phyloP scores from a whole-genome alignment of 2,329 filamentous ascomycete genomes.

The Neodidymelliopsis sp. region DNA sequence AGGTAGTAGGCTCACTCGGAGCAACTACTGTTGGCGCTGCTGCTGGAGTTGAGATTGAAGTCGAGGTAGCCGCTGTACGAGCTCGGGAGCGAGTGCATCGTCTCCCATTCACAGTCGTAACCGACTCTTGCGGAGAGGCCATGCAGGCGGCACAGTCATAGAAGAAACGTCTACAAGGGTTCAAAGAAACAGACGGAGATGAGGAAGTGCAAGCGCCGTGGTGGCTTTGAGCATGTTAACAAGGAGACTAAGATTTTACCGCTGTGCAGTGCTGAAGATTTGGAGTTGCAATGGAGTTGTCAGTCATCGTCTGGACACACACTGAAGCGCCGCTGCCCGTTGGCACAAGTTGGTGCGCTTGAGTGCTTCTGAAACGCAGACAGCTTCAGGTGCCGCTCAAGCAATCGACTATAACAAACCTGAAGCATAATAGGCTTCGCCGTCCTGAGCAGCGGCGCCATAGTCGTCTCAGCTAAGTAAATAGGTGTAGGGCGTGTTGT shows the following conservation, averaged over 20 bases:
- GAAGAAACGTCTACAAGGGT: conserved; percentile 39
- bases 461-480: conserved; percentile 38
- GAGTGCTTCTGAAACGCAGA: conserved; percentile 45
- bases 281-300: conserved; percentile 33
- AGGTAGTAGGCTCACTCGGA: conserved; percentile 29
- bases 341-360: conserved; percentile 45
- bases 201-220: conserved; percentile 40
- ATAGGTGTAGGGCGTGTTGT: neutral
- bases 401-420: conserved; percentile 45
- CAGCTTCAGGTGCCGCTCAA: conserved; percentile 47
- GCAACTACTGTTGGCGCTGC: conserved; percentile 25
- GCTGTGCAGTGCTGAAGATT: conserved; percentile 31
- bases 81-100: conserved; percentile 50
- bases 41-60: conserved; percentile 20
- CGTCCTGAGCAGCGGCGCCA: conserved; percentile 29
- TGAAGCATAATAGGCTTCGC: conserved; percentile 49
- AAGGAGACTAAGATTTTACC: conserved; percentile 35
- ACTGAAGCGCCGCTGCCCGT: conserved; percentile 43
- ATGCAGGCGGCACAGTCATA: conserved; percentile 47
- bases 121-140: conserved; percentile 48
- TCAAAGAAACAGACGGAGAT: conserved; percentile 39
- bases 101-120: conserved; percentile 49
- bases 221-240: conserved; percentile 49
- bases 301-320: conserved; percentile 35
- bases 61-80: conserved; percentile 40